phyloP scores from a whole-genome alignment of 2,329 filamentous ascomycete species.

The Fusarium sp. region DNA sequence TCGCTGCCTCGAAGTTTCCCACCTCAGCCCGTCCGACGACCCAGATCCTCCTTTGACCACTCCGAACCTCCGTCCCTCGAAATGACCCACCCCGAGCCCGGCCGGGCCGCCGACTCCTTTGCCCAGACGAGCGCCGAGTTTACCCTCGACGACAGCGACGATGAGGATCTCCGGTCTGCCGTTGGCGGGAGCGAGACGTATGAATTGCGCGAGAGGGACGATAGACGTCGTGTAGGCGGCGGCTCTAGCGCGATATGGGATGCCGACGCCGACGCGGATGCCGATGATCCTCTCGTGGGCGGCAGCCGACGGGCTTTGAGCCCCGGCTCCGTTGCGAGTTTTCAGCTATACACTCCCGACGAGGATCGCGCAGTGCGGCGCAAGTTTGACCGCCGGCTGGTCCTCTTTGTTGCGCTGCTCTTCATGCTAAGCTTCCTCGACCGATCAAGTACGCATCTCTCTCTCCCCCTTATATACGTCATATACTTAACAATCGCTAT shows the following conservation, averaged over 20 bases:
- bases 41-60: not conserved
- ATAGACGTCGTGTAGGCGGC: conserved; percentile 10
- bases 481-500: conserved; percentile 1
- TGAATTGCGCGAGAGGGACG: conserved; percentile 46
- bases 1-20: not conserved
- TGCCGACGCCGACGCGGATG: conserved; percentile 30
- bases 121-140: conserved; percentile 55
- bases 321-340: conserved; percentile 51
- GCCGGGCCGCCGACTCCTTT: conserved; percentile 49
- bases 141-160: conserved; percentile 51
- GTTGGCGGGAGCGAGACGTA: conserved; percentile 49
- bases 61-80: conserved; percentile 18
- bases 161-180: conserved; percentile 50
- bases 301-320: conserved; percentile 33
- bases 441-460: conserved; percentile 75
- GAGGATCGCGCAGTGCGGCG: conserved; percentile 79
- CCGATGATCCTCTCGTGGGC: conserved; percentile 40
- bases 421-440: conserved; percentile 91
- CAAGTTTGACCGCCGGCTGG: conserved; percentile 82
- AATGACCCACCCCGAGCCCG: conserved; percentile 41
- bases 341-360: conserved; percentile 65
- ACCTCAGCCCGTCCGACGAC: not conserved
- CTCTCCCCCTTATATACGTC: not conserved
- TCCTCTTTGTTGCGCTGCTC: conserved; percentile 83
- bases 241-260: conserved; percentile 33